Evolutionary conservation across 2,329 filamentous ascomycete species (phyloP), one percentile per base, ranked within the genome.

Genomic region (Diaporthe amygdali): DNA sequence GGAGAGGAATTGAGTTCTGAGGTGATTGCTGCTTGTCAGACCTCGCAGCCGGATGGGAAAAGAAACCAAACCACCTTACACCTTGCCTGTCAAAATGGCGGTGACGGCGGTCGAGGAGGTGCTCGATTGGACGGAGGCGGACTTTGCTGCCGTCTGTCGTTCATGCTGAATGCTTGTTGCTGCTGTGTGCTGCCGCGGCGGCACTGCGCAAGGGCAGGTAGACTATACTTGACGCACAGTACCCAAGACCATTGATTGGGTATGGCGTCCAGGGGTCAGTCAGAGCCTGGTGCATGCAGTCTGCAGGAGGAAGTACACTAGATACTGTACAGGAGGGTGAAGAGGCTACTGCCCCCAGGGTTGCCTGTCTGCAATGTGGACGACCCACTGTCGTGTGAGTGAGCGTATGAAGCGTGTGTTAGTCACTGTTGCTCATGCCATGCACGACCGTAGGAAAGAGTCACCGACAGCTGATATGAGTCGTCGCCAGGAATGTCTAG

Each of bases 31-130:
- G 41, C n/a, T 46, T 27, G 39, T 56, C 39, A 44, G 34, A 39
- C 15, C 9, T 55, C 25, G 20, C 32, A 44, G 30, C 7, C 25
- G 10, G 25, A 15, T 27, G 22, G 22, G 22, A 22, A 30, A 15
- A 52, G 6, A 15, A 2, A 30, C 44, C 8, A 54, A 56, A 44
- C 9, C 37, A 46, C 37, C 37, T 46, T 32, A 27, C 55, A 39
- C 68, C 61, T 51, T 51, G 63, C 52, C 32, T 54, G 27, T 15
- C 52, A 59, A 70, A 71, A 32, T 68, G 64, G 69, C 69, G 69
- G 69, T 71, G 69, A 71, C 69, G 30, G 66, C 14, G 15, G 51
- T 51, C 49, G n/a, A 34, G 32, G n/a, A 37, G 15, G 22, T 5
- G 37, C 27, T 67, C 52, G 46, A 68, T 52, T 67, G 61, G 69